Percentiles rank a stretch among this genome's conserved stretches.
These are phyloP conservation scores for Nakaseomyces nivariensis DNA, from an alignment of 1,139 yeast genomes.

Conservation along the genomic window DNA sequence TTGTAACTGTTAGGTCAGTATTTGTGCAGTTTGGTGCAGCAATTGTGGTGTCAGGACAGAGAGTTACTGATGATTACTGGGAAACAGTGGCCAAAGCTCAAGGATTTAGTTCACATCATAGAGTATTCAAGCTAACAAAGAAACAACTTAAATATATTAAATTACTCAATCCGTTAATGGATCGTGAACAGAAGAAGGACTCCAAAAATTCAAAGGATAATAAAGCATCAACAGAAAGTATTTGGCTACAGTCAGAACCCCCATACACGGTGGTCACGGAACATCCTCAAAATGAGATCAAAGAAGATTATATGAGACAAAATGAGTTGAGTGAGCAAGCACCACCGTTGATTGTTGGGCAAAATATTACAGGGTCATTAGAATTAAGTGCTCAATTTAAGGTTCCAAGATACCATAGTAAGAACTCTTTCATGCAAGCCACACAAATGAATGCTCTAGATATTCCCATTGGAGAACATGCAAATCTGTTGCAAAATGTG, in stretches of 20 bases:
- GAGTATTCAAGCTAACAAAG: constrained; percentile 30
- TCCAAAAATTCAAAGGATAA: constrained; percentile 5
- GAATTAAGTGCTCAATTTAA: constrained; percentile 30
- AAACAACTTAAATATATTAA: constrained; percentile 11
- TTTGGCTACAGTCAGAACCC: constrained; percentile 10
- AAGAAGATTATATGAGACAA: constrained; percentile 18
- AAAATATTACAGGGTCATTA: constrained; percentile 32
- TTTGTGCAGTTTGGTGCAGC: constrained; percentile 67
- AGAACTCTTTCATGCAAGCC: constrained; percentile 24
- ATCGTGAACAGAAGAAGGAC: constrained; percentile 6
- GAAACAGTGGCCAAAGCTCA: constrained; percentile 53
- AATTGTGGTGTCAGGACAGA: constrained; percentile 49
- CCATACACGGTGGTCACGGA: constrained; percentile 25
- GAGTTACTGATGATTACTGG: constrained; percentile 74
- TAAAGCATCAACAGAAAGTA: background rate
- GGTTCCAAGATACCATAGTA: constrained; percentile 32
- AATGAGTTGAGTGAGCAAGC: constrained; percentile 22
- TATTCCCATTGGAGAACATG: constrained; percentile 18
- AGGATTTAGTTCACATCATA: constrained; percentile 41
- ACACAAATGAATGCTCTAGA: constrained; percentile 27
- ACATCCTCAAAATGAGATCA: constrained; percentile 21
- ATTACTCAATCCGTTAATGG: constrained; percentile 15
- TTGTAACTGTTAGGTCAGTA: constrained; percentile 36
- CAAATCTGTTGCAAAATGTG: background rate
- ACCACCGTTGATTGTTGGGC: constrained; percentile 30